Evolutionary conservation across 805 yeast species (phyloP), one percentile per base, ranked within the genome.

Genomic region (Nakazawaea sp.): DNA sequence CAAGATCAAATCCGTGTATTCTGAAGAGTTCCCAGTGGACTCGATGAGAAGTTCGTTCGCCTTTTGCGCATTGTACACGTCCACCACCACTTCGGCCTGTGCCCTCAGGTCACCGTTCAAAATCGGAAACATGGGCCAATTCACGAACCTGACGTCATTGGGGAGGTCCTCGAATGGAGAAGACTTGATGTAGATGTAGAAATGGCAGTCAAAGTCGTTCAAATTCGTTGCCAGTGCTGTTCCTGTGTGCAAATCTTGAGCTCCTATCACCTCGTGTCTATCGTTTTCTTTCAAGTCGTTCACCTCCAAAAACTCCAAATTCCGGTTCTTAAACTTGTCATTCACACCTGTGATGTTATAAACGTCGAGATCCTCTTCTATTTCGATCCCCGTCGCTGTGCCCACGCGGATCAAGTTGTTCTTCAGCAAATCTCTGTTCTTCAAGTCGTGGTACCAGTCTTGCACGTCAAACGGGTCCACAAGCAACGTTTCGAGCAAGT

Each of bases 21-120:
- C 31, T 12, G 53, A 39, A 12, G 56, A 50, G 38, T 60, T 57
- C 1, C 40, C 25, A 2, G 52, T 35, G 2, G 57, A 51, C 28
- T 53, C 45, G 9, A 44, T 31, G 25, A 61, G 27, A 12, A 55
- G 31, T 11, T 46, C 47, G 38, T 61, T 58, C 2, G 62, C 64
- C 24, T 37, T 27, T 4, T 40, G 27, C 12, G 56, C 49, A 26
- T 50, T 47, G 3, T 46, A 45, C 6, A 59, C 35, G 41, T 59
- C 57, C 24, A 55, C 45, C 2, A 35, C 38, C 2, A 51, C 30
- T 4, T 34, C 38, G 25, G 26, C 18, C 19, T 18, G 17, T 18
- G 23, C 10, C 12, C 38, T 40, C 8, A 38, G 38, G 4, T 30
- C 17, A 10, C 27, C 23, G 41, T 55, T 44, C 16, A 53, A 27